Conservation (phyloP, 805 yeast species). For the Myxozyma geophila region DNA sequence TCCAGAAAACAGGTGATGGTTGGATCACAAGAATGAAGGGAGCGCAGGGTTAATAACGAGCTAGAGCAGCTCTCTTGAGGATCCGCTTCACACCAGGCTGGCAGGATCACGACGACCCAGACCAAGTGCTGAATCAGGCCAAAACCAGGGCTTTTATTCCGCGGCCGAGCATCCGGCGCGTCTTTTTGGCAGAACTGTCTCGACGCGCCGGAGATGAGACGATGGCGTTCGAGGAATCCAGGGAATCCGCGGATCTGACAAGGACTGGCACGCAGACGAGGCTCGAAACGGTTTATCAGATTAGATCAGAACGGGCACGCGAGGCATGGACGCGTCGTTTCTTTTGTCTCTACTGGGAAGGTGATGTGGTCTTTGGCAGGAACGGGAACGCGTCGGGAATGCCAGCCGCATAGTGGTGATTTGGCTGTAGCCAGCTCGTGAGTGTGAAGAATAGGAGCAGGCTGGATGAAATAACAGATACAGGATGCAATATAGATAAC, state of each 20-base stretch:
- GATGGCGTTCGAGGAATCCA: not conserved
- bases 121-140: too few species aligned
- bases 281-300: constrained; percentile 8
- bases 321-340: not conserved
- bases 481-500: too few species aligned
- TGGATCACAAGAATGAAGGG: too few species aligned
- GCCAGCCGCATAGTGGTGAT: constrained; percentile 3
- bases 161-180: not conserved
- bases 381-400: constrained; percentile 6
- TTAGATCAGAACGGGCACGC: not conserved
- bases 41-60: too few species aligned
- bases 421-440: not conserved
- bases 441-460: not conserved
- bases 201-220: not conserved
- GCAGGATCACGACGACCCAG: too few species aligned
- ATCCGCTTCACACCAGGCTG: too few species aligned
- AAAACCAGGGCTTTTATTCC: too few species aligned
- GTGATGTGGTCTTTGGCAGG: not conserved
- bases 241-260: constrained; percentile 2
- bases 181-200: too few species aligned
- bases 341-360: not conserved
- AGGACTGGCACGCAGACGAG: not conserved
- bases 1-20: too few species aligned
- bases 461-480: not conserved
- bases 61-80: too few species aligned